Evolutionary conservation across 164 flowering plant genomes (phyloP), one percentile per base, ranked within the genome.

Genomic region (Magnolia officinalis): DNA sequence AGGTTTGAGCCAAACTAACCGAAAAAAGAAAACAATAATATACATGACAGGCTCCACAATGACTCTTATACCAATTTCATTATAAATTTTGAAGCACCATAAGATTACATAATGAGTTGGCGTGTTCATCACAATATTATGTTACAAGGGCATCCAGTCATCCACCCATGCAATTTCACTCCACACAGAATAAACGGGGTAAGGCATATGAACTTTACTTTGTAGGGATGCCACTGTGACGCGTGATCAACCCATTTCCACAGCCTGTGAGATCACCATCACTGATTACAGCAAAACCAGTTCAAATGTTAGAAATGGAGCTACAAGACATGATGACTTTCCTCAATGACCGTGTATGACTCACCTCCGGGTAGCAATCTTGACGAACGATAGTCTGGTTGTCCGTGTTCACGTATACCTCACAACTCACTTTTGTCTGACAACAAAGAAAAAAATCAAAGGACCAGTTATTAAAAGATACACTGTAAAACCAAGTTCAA

Each of bases 391-490:
- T 81, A 59, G 86, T 84, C 78, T 89, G 87, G 45, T 82, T 85
- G n/a, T 49, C 75, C 59, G 82, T 84, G 72, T 81, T 82, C 20
- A 90, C 86, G 76, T 69, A 29, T 71, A 89, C 73, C 72, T 86
- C 89, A 68, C 93, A 89, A 8, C 87, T 84, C 66, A 90, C 78
- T 82, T 64, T 84, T 70, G 83, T 89, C 95, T 91, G 75, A 70
- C 26, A 31, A 65, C 45, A 49, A 63, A 59, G 70, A 75, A 37
- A 18, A n/a, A 64, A 64, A 10, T 64, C 29, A n/a, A 64, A 64
- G 19, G 6, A 61, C 31, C 51, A n/a, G 50, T 6, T 59, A 50
- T n/a, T 16, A 50, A 0, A 20, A 21, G 16, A 21, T 8, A 55
- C 13, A 55, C 18, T 55, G 16, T 55, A 55, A 6, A 10, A 37